These are phyloP conservation scores for Cryptococcus sp. DNA, from an alignment of 1,284 basidiomycete species.

Conservation along the genomic window DNA sequence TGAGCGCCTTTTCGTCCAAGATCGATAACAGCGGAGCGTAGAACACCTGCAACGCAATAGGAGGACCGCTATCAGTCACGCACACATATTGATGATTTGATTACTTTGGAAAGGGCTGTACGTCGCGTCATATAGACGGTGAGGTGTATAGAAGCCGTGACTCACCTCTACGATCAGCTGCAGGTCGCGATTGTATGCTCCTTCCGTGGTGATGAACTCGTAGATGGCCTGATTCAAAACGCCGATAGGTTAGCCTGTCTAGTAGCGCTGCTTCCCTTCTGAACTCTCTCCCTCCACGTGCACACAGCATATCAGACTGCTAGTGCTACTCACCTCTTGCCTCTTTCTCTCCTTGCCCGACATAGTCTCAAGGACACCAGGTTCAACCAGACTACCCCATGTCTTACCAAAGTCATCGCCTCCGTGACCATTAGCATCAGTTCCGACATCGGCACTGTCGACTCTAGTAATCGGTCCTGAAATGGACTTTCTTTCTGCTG, in stretches of 20 bases:
- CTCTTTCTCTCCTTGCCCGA: slow-evolving; percentile 74
- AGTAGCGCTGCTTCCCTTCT: too few species aligned
- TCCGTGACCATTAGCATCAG: slow-evolving; percentile 3
- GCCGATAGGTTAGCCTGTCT: neutral
- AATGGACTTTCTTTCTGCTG: slow-evolving; percentile 18
- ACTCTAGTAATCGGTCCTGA: slow-evolving; percentile 48
- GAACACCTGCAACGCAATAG: slow-evolving; percentile 61
- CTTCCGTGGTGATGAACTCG: slow-evolving; percentile 86
- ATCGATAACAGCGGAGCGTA: slow-evolving; percentile 74
- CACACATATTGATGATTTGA: too few species aligned
- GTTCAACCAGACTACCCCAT: slow-evolving; percentile 87
- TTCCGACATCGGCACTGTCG: slow-evolving; percentile 7
- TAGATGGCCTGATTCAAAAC: slow-evolving; percentile 62
- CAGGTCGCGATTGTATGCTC: slow-evolving; percentile 80
- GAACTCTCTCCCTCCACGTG: too few species aligned
- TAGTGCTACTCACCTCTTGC: slow-evolving; percentile 70
- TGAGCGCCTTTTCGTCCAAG: slow-evolving; percentile 74
- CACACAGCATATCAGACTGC: too few species aligned
- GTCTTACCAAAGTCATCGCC: slow-evolving; percentile 59
- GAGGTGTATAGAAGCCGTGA: neutral
- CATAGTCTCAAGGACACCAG: slow-evolving; percentile 73
- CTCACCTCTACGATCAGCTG: slow-evolving; percentile 84
- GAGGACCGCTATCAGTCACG: too few species aligned
- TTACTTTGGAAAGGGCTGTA: too few species aligned
- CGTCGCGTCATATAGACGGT: too few species aligned